Base-by-base conservation (phyloP, 768 basidiomycete species). In the Gymnopilus dilepis region DNA sequence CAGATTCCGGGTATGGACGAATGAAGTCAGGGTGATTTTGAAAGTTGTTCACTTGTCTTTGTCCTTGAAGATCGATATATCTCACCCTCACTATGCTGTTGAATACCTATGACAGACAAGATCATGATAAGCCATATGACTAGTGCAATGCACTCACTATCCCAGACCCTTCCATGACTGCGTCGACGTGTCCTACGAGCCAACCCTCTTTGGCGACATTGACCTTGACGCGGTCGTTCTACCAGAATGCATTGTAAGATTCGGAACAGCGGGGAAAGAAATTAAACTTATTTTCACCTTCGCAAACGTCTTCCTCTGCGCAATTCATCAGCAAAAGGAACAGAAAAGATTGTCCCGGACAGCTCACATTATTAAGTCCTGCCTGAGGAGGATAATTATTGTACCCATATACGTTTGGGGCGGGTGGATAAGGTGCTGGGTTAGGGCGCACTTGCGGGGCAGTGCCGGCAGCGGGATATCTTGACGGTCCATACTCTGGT, bases 211-310 rank as follows among this genome's bases (percentile, higher is more conserved):
- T 62, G 12, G 52, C 12, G 13, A 66, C 41, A 19, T 62, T 64
- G 24, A 66, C 62, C 21, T 63, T 34, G 6, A 66, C 65, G 3
- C 11, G 43, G 31, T 66, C 56, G 26, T 66, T 66, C 65, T 66
- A n/a, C 15, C 15, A 42, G 40, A 30, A 11, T 26, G 24, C 28
- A 17, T 45, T 9, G 3, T 50, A 28, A 50, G 30, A 7, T 4
- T 17, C 9, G 28, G 5, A n/a, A 17, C 9, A 15, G n/a, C 30
- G 8, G 19, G 30, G 9, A 50, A 31, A 5, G 30, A 50, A 28
- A 31, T 9, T n/a, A 30, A n/a, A 8, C 40, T 17, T 17, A 37
- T 37, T n/a, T n/a, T n/a, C 19, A 50, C 47, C 26, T 28, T 50
- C 12, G 28, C 13, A n/a, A 40, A 54, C n/a, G 24, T 40, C 7